Base-by-base conservation (phyloP, 257 asterid species). In the Gardenia jasminoides region DNA sequence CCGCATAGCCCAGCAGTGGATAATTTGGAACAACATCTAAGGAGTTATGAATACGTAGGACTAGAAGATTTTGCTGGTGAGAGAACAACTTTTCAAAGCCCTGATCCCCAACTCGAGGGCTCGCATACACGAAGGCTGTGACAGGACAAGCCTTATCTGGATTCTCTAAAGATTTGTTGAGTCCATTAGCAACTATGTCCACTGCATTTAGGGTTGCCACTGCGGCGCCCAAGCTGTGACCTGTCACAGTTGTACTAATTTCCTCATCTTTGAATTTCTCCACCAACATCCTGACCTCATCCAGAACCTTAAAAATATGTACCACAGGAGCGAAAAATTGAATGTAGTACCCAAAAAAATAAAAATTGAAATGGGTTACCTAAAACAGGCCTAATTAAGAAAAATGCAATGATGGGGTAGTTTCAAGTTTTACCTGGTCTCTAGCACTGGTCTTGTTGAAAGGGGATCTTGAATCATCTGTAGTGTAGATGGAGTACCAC, bases 171-270 rank as follows among this genome's bases (percentile, higher is more conserved):
- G 97, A 85, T 31, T 74, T 84, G 83, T 91, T 92, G 88, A 84
- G 82, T 2, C 87, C 86, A 31, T 92, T 94, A 58, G 58, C 36
- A 0, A 87, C 88, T 41, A 94, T 91, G 83, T 94, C 98, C 0
- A 81, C 84, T 16, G 95, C 98, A 41, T 85, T 92, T 28, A 94
- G 71, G 33, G 96, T 92, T 5, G 92, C 85, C 1, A 92, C 82
- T 3, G 97, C 89, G 0, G 97, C 98, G 0, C 98, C 98, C 47
- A 94, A 79, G 80, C 98, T 94, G 79, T 94, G 98, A 1, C 98
- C 98, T 9, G 91, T 83, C 17, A 91, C 76, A 10, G 93, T 92
- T 72, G 91, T 88, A 87, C 98, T 92, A 10, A 86, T 89, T 30
- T 92, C 91, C 58, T 91, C 98, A 13, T 86, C 64, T 86, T 91